These are phyloP conservation scores for Stramenopiles sp. DNA, from an alignment of 352 stramenopile species.

Conservation along the genomic window DNA sequence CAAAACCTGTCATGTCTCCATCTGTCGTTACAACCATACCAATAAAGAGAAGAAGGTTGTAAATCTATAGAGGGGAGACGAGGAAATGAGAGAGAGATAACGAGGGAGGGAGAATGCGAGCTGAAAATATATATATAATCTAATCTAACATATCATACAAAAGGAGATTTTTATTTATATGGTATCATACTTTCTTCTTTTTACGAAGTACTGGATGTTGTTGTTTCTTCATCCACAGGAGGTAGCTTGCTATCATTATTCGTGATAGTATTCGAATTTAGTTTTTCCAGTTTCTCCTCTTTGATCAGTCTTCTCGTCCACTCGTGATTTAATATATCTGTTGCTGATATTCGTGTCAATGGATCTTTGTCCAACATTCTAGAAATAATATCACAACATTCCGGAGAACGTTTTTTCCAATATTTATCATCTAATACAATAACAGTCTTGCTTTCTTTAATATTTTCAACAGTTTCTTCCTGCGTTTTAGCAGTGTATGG, in stretches of 20 bases:
- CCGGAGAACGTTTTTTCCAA: not conserved
- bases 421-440: conserved; percentile 1
- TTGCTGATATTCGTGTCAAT: not conserved
- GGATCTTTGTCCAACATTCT: conserved; percentile 5
- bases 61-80: no score
- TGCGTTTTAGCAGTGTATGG: conserved; percentile 18
- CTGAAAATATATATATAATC: no score
- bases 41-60: not conserved
- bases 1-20: not conserved
- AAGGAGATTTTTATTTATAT: no score
- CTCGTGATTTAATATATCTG: not conserved
- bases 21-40: not conserved
- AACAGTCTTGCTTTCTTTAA: not conserved
- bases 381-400: not conserved
- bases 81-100: no score
- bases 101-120: no score
- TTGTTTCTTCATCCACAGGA: no score
- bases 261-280: no score
- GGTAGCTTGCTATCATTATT: no score
- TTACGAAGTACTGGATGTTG: no score
- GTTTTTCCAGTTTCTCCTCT: not conserved
- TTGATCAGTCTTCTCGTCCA: not conserved
- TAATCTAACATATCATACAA: no score
- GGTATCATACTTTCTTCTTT: no score
- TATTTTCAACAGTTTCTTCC: not conserved